Evolutionary conservation across 768 basidiomycete genomes (phyloP).

Genomic region (Mycena chlorophos): DNA sequence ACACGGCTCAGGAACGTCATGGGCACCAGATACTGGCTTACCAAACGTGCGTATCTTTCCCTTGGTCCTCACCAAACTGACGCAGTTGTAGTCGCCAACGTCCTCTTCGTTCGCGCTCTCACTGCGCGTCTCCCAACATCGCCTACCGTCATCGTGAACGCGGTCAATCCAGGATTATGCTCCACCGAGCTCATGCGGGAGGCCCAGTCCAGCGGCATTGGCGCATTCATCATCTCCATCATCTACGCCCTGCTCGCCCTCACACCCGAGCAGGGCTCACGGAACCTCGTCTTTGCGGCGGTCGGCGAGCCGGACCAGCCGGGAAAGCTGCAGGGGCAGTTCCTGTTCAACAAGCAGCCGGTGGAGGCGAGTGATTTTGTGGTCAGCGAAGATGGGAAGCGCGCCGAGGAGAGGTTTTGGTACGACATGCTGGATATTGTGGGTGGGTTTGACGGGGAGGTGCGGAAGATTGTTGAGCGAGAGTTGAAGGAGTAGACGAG

Average conservation of each 20-base stretch:
- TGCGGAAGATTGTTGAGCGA: not conserved
- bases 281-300: not conserved
- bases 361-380: not conserved
- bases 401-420: not conserved
- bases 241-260: not conserved
- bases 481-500: not conserved
- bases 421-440: not conserved
- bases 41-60: conserved; percentile 32
- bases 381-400: not conserved
- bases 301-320: not conserved
- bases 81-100: conserved; percentile 34
- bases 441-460: not conserved
- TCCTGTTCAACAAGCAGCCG: not conserved
- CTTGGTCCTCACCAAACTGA: not conserved
- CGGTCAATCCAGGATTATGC: conserved; percentile 44
- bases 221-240: not conserved
- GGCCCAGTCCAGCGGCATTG: not conserved
- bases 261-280: not conserved
- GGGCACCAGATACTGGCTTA: conserved; percentile 29
- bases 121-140: conserved; percentile 28
- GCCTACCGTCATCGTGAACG: conserved; percentile 32
- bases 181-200: conserved; percentile 26
- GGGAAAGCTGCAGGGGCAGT: not conserved
- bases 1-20: conserved; percentile 10
- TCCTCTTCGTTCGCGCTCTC: conserved; percentile 40